Evolutionary conservation across 2,329 filamentous ascomycete genomes (phyloP).

Genomic region (Pseudogymnoascus verrucosus): DNA sequence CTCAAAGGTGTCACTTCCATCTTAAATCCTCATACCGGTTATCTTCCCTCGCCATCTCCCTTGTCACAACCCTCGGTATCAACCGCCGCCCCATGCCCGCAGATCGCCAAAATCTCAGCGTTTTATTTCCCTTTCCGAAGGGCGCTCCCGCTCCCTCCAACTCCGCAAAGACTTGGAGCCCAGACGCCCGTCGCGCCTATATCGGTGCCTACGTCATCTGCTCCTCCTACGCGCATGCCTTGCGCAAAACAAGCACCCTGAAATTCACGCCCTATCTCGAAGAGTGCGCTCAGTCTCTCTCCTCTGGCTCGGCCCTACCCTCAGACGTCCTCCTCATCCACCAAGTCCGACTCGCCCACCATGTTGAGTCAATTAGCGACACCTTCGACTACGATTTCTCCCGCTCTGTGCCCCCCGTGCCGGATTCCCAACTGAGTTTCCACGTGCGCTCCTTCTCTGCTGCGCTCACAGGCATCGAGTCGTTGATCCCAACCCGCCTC

Average conservation of each 20-base stretch:
- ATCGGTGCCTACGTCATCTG: constrained; percentile 11
- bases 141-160: neutral
- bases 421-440: constrained; percentile 8
- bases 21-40: constrained; percentile 11
- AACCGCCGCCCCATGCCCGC: neutral
- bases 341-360: constrained; percentile 10
- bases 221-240: constrained; percentile 8
- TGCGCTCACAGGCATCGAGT: neutral
- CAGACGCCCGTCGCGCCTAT: constrained; percentile 10
- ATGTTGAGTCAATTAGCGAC: constrained; percentile 9
- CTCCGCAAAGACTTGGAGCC: constrained; percentile 1
- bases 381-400: constrained; percentile 9
- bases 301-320: neutral
- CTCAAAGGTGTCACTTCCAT: constrained; percentile 12
- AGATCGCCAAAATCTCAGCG: neutral
- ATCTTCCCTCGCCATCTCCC: constrained; percentile 7
- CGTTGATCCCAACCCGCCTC: constrained; percentile 8
- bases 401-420: neutral
- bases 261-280: constrained; percentile 6
- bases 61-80: constrained; percentile 7
- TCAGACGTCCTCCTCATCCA: constrained; percentile 9
- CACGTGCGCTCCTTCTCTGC: constrained; percentile 10
- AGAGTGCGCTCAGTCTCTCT: constrained; percentile 11
- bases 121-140: constrained; percentile 7
- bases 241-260: constrained; percentile 3